These are phyloP conservation scores for Penicillium longicatenatum DNA, from an alignment of 495 filamentous ascomycete species.

Conservation along the genomic window DNA sequence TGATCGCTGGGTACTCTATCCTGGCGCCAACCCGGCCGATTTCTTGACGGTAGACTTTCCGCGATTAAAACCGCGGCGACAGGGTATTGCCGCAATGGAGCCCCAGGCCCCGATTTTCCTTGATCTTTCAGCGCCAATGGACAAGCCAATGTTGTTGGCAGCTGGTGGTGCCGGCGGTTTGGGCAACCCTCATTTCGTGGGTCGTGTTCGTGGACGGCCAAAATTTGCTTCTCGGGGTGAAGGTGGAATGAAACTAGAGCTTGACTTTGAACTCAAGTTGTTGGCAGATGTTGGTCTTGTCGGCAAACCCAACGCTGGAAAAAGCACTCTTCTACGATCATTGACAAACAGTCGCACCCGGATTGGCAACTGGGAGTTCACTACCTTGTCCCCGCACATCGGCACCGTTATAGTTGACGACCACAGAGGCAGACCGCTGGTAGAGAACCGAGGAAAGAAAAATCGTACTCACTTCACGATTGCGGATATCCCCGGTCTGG, in stretches of 20 bases:
- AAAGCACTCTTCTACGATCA: constrained; percentile 87
- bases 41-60: constrained; percentile 63
- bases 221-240: constrained; percentile 89
- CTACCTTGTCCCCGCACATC: constrained; percentile 89
- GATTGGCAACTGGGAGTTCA: constrained; percentile 95
- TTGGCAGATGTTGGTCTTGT: constrained; percentile 94
- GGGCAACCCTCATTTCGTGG: constrained; percentile 90
- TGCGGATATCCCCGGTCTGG: constrained; percentile 92
- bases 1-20: constrained; percentile 85
- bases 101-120: constrained; percentile 72
- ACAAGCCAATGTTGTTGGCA: constrained; percentile 82
- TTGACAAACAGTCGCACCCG: constrained; percentile 83
- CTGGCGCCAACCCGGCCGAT: constrained; percentile 67
- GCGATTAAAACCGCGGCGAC: constrained; percentile 56
- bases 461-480: constrained; percentile 80
- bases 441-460: constrained; percentile 39
- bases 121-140: constrained; percentile 80
- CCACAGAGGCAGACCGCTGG: constrained; percentile 65
- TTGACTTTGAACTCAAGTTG: constrained; percentile 92
- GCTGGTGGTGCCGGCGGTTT: constrained; percentile 87
- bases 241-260: constrained; percentile 68
- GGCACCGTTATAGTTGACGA: constrained; percentile 92
- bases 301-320: constrained; percentile 93
- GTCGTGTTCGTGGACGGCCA: constrained; percentile 66
- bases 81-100: constrained; percentile 59